A percentile compares a stretch with the other conserved stretches of the same genome.
Evolutionary conservation across 2,329 filamentous ascomycete species (phyloP).

Genomic region (Claviceps sp.): DNA sequence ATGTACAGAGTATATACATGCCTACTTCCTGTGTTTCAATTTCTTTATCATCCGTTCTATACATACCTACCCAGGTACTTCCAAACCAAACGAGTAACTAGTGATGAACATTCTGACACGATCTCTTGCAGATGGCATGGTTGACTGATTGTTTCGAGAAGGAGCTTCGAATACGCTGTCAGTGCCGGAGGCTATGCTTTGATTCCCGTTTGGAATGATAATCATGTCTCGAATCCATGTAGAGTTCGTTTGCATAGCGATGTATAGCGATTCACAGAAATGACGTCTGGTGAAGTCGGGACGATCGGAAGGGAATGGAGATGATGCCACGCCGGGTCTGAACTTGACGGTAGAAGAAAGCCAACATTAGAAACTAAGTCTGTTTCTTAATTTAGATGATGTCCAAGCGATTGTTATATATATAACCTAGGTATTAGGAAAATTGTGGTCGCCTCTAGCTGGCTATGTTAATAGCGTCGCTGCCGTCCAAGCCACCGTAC

Average conservation of each 20-base stretch:
- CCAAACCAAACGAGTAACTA: constrained; percentile 15
- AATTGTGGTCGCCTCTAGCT: too few species aligned
- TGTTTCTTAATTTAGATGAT: too few species aligned
- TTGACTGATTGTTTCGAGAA: constrained; percentile 44
- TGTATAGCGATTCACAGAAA: constrained; percentile 53
- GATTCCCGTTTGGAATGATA: constrained; percentile 56
- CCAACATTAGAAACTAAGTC: too few species aligned
- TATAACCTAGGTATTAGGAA: too few species aligned
- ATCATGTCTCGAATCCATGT: constrained; percentile 55
- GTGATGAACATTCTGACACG: constrained; percentile 52
- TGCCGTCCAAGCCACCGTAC: constrained; percentile 9
- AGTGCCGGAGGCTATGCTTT: constrained; percentile 54
- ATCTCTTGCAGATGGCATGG: constrained; percentile 47
- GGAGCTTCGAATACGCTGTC: constrained; percentile 40
- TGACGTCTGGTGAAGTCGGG: constrained; percentile 29
- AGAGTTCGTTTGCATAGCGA: constrained; percentile 45
- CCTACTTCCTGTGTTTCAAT: too few species aligned
- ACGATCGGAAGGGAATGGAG: constrained; percentile 43
- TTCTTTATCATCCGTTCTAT: too few species aligned
- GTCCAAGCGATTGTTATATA: too few species aligned
- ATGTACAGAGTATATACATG: too few species aligned
- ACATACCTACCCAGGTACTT: too few species aligned
- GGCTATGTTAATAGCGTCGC: not conserved
- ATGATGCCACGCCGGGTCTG: constrained; percentile 16
- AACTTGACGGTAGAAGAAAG: too few species aligned